Percentiles rank a stretch among this genome's conserved stretches.
These are phyloP conservation scores for Neonectria punicea DNA, from an alignment of 2,329 filamentous ascomycete genomes.

Conservation along the genomic window DNA sequence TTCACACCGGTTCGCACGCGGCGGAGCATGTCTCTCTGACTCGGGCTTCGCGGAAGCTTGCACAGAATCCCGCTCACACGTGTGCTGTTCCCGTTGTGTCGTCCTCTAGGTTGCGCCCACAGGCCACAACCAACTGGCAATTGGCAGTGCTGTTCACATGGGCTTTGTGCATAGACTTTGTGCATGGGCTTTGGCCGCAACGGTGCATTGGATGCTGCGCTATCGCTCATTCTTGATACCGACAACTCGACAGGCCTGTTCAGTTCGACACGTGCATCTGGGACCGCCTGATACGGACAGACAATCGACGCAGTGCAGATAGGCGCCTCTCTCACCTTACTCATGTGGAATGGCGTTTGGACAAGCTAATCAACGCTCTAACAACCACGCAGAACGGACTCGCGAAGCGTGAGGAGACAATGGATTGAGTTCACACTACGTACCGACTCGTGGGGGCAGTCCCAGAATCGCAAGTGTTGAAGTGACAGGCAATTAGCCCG, in stretches of 20 bases:
- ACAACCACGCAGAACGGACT: background rate
- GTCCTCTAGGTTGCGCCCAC: conserved; percentile 11
- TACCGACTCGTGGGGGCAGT: conserved; percentile 8
- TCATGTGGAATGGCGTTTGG: conserved; percentile 23
- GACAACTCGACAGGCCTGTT: conserved; percentile 26
- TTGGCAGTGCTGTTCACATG: conserved; percentile 23
- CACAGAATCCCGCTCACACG: conserved; percentile 35
- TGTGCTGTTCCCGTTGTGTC: conserved; percentile 33
- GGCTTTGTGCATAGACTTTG: conserved; percentile 16
- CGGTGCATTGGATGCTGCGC: background rate
- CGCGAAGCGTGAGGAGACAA: conserved; percentile 4
- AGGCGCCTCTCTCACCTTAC: conserved; percentile 18
- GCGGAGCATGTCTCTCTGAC: conserved; percentile 26
- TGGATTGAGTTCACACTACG: conserved; percentile 22
- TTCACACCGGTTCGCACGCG: conserved; percentile 31
- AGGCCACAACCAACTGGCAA: conserved; percentile 14
- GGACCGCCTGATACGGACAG: conserved; percentile 14
- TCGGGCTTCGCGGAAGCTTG: conserved; percentile 37
- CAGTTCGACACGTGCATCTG: conserved; percentile 31
- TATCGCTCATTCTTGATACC: conserved; percentile 17
- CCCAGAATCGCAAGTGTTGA: background rate
- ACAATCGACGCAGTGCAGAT: conserved; percentile 15
- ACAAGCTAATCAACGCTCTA: background rate
- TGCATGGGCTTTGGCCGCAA: conserved; percentile 12
- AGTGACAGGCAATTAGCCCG: background rate